Percentiles rank a stretch among this genome's conserved stretches.
Conservation (phyloP, 1,139 yeast species). For the Sugiyamaella castrensis region DNA sequence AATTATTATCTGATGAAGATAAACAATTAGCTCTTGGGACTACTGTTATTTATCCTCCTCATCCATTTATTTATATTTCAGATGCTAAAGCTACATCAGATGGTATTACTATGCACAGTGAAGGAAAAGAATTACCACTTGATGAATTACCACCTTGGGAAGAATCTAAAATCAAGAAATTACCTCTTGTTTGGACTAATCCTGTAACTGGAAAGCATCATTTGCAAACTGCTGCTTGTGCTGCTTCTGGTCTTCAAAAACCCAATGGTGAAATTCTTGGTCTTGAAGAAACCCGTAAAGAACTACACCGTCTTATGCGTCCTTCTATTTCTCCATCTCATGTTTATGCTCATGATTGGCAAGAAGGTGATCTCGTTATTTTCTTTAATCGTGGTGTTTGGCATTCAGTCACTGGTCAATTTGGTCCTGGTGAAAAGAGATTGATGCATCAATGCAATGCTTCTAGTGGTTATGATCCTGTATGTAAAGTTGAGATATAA, state of each 20-base stretch:
- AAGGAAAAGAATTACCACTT: slow-evolving; percentile 64
- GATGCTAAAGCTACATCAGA: slow-evolving; percentile 79
- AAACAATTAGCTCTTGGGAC: slow-evolving; percentile 70
- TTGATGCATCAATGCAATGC: slow-evolving; percentile 92
- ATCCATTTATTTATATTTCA: slow-evolving; percentile 80
- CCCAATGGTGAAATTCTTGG: slow-evolving; percentile 56
- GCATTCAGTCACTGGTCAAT: slow-evolving; percentile 89
- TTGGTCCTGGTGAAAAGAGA: slow-evolving; percentile 70
- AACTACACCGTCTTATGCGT: slow-evolving; percentile 69
- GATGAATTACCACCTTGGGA: slow-evolving; percentile 81
- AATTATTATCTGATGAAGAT: slow-evolving; percentile 61
- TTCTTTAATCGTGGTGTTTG: slow-evolving; percentile 85
- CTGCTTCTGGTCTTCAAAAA: slow-evolving; percentile 64
- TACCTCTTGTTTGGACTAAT: slow-evolving; percentile 90
- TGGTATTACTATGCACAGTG: slow-evolving; percentile 81
- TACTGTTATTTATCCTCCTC: slow-evolving; percentile 84
- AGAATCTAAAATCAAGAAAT: slow-evolving; percentile 62
- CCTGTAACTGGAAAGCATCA: slow-evolving; percentile 83
- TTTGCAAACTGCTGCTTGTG: slow-evolving; percentile 83
- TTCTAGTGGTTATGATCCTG: slow-evolving; percentile 75
- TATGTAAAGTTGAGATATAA: slow-evolving; percentile 13
- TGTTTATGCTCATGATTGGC: slow-evolving; percentile 80
- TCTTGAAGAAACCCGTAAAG: slow-evolving; percentile 67
- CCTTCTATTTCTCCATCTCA: slow-evolving; percentile 76
- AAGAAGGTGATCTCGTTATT: slow-evolving; percentile 75